Percentiles rank a stretch among this genome's conserved stretches.
Evolutionary conservation across 2,329 filamentous ascomycete species (phyloP).

Genomic region (Monosporascus ibericus): DNA sequence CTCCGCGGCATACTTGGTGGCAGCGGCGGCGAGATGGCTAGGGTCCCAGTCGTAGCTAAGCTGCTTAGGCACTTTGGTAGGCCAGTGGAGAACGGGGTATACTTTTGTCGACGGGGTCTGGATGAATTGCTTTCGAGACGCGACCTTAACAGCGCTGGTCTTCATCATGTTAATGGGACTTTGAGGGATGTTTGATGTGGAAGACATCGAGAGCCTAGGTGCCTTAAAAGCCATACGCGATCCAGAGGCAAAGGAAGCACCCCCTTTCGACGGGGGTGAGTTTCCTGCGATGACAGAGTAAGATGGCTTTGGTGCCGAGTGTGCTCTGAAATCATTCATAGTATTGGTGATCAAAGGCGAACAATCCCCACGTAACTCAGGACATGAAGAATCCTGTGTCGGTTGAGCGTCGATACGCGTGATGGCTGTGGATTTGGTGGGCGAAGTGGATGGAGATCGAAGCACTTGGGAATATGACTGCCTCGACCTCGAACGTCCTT

Average conservation of each 20-base stretch:
- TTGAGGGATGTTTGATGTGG: neutral
- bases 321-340: neutral
- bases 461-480: neutral
- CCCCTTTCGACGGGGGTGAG: neutral
- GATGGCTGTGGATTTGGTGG: neutral
- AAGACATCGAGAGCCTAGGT: neutral
- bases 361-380: neutral
- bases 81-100: conserved; percentile 1
- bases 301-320: neutral
- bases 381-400: neutral
- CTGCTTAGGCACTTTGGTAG: neutral
- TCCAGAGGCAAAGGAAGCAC: too few species aligned
- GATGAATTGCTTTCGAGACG: neutral
- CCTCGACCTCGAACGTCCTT: neutral
- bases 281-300: neutral
- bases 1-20: neutral
- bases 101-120: neutral
- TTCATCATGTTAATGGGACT: neutral
- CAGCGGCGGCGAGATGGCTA: neutral
- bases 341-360: neutral
- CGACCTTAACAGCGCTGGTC: too few species aligned
- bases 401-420: neutral
- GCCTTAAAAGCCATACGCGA: too few species aligned
- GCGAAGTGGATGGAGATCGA: neutral
- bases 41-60: conserved; percentile 1